Evolutionary conservation across 306 rosid species (phyloP), one percentile per base, ranked within the genome.

Genomic region (Sicyos baderoa): DNA sequence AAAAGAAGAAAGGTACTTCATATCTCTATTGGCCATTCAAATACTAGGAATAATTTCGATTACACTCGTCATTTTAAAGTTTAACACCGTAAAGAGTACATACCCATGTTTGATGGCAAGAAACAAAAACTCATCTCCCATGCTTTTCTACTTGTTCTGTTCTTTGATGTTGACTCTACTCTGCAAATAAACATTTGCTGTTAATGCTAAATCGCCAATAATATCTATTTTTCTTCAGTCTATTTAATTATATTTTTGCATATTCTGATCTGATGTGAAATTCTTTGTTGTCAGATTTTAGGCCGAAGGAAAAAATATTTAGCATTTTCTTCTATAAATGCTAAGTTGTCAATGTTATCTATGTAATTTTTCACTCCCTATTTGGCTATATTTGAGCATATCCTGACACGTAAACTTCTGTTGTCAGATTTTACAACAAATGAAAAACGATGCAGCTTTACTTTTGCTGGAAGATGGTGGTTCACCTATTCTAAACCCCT

Each of bases 1-100:
- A 93, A 93, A 82, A 85, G 97, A 86, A 89, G 96, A 81, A 93
- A 85, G 97, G 98, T 93, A 76, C 57, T 77, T 53, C 69, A 40
- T 42, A 5, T 74, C 75, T 82, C 77, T 4, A 45, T 73, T 21
- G 66, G 45, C 61, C 69, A 25, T 65, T 9, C 63, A 17, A 76
- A n/a, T 57, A 48, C 40, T 53, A 69, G 73, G 58, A 69, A 25
- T 17, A 13, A 50, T 68, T 37, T 54, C 18, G 4, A 40, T 56
- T 54, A 40, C 19, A 14, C 63, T 54, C 29, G 52, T 5, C 27
- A 50, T 22, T 67, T 21, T 68, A 68, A 21, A 44, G 54, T 9
- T 10, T 13, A 64, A 64, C 53, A 12, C 10, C 70, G 6, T 21
- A 64, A 65, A 65, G 53, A 65, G 21, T 15, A 44, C 40, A 65